Evolutionary conservation across 257 asterid genomes (phyloP).

Genomic region (Voacanga thouarsii): DNA sequence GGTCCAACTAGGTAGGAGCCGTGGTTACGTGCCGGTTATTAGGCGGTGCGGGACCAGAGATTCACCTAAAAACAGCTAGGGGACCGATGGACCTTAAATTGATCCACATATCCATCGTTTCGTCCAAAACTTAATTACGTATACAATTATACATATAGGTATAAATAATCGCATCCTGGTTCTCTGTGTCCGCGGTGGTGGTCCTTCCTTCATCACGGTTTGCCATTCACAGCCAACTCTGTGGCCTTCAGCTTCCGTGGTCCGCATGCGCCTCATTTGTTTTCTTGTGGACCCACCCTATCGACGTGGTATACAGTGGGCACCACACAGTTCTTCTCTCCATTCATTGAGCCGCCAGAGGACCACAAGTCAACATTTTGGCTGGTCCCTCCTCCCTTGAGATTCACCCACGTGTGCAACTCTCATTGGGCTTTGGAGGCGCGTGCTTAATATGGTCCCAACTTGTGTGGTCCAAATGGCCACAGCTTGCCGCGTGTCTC

Average conservation of each 20-base stretch:
- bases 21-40: not conserved
- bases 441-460: slow-evolving; percentile 13
- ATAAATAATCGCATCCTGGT: not conserved
- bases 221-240: not conserved
- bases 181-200: not conserved
- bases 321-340: not conserved
- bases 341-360: slow-evolving; percentile 5
- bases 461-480: not conserved
- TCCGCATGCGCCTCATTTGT: not conserved
- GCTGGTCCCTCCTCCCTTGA: not conserved
- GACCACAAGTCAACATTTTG: slow-evolving; percentile 3
- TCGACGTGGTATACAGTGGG: not conserved
- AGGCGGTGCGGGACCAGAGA: not conserved
- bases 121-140: not conserved
- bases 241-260: not conserved
- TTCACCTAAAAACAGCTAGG: not conserved
- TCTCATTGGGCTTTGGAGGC: not conserved
- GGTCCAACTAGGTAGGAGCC: too few relatives aligned
- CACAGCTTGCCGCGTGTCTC: slow-evolving; percentile 1
- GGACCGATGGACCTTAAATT: not conserved
- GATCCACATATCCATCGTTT: not conserved
- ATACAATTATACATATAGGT: not conserved
- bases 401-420: not conserved
- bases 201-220: not conserved
- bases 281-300: not conserved